Evolutionary conservation across 805 yeast genomes (phyloP), one percentile per base, ranked within the genome.

Genomic region (Candida sonorensis): DNA sequence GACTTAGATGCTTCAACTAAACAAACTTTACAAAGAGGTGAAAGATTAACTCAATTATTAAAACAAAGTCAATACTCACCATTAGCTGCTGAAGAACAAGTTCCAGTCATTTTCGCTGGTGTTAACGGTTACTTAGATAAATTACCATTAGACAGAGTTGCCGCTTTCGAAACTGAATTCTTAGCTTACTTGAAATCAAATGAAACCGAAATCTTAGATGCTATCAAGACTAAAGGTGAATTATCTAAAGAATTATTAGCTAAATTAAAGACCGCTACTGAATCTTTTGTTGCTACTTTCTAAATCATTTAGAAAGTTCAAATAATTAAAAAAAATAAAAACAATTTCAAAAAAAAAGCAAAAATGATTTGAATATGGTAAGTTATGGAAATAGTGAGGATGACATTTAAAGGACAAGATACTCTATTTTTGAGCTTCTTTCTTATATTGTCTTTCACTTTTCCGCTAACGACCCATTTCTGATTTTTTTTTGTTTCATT

Each of bases 1-100:
- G 99, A 92, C 73, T 80, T 92, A 68, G 99, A 92, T 72, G 97
- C 99, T 56, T 87, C 97, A 42, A 92, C 99, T 70, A 92, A 90
- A 77, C 97, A 87, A 76, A 92, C 98, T 61, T 81, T 92, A 67
- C 73, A 75, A 59, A 88, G 99, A 83, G 99, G 99, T 87, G 98
- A 92, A 82, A 90, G 99, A 78, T 83, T 92, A 64, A 92, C 98
- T 57, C 97, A 88, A 76, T 75, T 92, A 68, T 81, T 92, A 69
- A 88, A 90, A 75, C 99, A 92, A 78, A 83, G 79, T 69, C 99
- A 92, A 78, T 86, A 79, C 78, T 59, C 81, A 57, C 99, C 99
- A 66, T 72, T 90, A 63, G 81, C 95, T 64, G 94, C 97, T 60
- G 97, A 92, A 73, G 96, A 90, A 73, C 96, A 87, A 76, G 98